These are phyloP conservation scores for Fusarium sp. DNA, from an alignment of 2,329 filamentous ascomycete species.

Conservation along the genomic window DNA sequence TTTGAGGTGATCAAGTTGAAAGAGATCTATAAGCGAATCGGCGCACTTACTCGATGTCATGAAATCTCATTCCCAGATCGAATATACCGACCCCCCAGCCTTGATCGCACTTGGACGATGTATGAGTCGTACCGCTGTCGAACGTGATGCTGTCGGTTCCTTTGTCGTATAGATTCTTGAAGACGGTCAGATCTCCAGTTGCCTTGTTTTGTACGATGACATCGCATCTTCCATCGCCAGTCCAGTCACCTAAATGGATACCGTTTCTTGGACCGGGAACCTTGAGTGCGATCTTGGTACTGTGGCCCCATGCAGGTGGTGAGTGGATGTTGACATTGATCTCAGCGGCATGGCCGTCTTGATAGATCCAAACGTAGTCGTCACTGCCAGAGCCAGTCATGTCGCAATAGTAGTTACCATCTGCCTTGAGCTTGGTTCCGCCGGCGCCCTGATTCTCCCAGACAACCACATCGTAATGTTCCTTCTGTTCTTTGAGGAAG, in stretches of 20 bases:
- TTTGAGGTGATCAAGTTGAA: no score
- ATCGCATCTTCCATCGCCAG: not conserved
- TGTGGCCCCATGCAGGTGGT: not conserved
- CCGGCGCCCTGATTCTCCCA: slow-evolving; percentile 5
- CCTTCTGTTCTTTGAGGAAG: slow-evolving; percentile 6
- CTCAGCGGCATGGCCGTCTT: not conserved
- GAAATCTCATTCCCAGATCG: slow-evolving; percentile 8
- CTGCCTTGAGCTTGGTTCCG: slow-evolving; percentile 3
- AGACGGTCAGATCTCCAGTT: not conserved
- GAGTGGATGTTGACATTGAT: slow-evolving; percentile 13
- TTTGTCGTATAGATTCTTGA: not conserved
- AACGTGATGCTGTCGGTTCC: not conserved
- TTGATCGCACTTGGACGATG: not conserved
- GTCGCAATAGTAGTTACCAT: slow-evolving; percentile 5
- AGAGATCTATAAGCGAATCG: no score
- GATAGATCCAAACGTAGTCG: slow-evolving; percentile 9
- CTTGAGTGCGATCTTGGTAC: not conserved
- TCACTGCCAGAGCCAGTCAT: slow-evolving; percentile 6
- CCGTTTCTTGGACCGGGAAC: slow-evolving; percentile 1
- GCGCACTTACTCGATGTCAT: slow-evolving; percentile 8
- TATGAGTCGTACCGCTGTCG: not conserved
- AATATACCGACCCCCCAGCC: slow-evolving; percentile 7
- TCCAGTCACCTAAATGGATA: slow-evolving; percentile 9
- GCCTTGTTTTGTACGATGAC: slow-evolving; percentile 1
- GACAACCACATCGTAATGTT: not conserved